Evolutionary conservation across 2,329 filamentous ascomycete species (phyloP).

Genomic region (Didymella pinodella): DNA sequence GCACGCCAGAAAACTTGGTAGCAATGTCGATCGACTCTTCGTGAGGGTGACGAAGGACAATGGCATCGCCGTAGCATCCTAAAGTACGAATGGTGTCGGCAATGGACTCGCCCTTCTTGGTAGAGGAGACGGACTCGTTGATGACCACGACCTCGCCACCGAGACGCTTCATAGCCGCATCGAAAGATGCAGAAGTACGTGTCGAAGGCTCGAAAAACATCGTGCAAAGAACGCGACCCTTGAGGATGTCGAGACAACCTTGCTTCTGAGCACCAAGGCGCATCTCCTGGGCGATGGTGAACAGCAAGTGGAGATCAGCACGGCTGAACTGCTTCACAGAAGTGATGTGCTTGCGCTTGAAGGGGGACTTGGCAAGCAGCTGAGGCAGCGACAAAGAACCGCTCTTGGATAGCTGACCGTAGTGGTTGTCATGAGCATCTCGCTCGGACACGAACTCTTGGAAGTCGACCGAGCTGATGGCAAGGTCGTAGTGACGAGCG

Average conservation of each 20-base stretch:
- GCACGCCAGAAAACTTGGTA: conserved; percentile 85
- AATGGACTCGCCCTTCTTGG: conserved; percentile 91
- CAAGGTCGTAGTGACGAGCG: conserved; percentile 84
- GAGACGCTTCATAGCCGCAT: conserved; percentile 97
- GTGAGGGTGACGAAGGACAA: conserved; percentile 93
- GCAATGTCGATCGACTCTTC: conserved; percentile 82
- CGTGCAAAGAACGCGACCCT: conserved; percentile 84
- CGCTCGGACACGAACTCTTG: conserved; percentile 73
- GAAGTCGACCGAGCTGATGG: conserved; percentile 84
- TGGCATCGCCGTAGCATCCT: conserved; percentile 90
- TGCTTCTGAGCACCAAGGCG: conserved; percentile 91
- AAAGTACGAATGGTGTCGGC: conserved; percentile 94
- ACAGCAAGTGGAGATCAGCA: conserved; percentile 87
- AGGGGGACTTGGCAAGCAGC: conserved; percentile 79
- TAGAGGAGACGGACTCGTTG: conserved; percentile 83
- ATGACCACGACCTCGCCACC: conserved; percentile 86
- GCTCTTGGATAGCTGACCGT: conserved; percentile 60
- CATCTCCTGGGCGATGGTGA: conserved; percentile 98
- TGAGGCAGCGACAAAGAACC: conserved; percentile 70
- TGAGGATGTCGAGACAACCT: conserved; percentile 85
- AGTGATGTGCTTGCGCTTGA: conserved; percentile 88
- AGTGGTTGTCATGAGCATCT: conserved; percentile 41
- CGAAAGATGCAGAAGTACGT: conserved; percentile 92
- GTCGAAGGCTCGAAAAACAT: conserved; percentile 99
- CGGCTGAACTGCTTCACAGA: conserved; percentile 91